Conservation (phyloP, 2,329 filamentous ascomycete genomes). For the Amesomyces nigricolor region DNA sequence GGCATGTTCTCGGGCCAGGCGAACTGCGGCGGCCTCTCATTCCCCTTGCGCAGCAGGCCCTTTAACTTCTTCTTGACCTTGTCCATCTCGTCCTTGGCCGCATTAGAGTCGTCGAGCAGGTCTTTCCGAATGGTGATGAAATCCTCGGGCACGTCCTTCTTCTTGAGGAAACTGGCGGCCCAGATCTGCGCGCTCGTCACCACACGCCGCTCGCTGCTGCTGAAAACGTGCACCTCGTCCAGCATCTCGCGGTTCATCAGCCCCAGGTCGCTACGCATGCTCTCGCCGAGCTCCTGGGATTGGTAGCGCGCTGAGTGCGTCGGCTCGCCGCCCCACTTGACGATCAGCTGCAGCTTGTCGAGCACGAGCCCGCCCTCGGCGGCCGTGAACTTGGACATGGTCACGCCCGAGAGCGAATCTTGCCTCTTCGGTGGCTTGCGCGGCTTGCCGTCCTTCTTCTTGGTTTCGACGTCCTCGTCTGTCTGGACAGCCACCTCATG, state of each 20-base stretch:
- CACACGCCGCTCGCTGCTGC: conserved; percentile 89
- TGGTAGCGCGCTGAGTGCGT: conserved; percentile 97
- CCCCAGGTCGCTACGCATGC: conserved; percentile 90
- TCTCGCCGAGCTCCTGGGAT: conserved; percentile 87
- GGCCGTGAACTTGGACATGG: conserved; percentile 88
- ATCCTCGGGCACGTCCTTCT: conserved; percentile 77
- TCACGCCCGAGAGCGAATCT: conserved; percentile 83
- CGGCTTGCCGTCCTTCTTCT: conserved; percentile 24
- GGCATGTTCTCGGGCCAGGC: conserved; percentile 96
- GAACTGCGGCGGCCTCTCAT: conserved; percentile 88
- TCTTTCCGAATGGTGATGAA: conserved; percentile 91
- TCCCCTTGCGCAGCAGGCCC: conserved; percentile 82
- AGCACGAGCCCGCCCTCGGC: conserved; percentile 88
- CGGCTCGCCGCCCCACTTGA: conserved; percentile 98
- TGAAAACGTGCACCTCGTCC: conserved; percentile 90
- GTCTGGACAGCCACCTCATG: conserved; percentile 21
- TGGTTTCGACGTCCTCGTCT: conserved; percentile 20
- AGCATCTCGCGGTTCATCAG: conserved; percentile 88
- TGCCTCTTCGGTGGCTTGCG: conserved; percentile 57
- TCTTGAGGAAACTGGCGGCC: conserved; percentile 79
- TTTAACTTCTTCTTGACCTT: conserved; percentile 99
- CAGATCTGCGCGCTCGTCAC: conserved; percentile 97
- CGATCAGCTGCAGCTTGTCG: conserved; percentile 93
- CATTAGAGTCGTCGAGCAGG: conserved; percentile 92
- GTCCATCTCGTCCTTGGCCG: conserved; percentile 98